These are phyloP conservation scores for Areca catechu DNA, from an alignment of 176 grass and related monocot genomes.

Conservation along the genomic window DNA sequence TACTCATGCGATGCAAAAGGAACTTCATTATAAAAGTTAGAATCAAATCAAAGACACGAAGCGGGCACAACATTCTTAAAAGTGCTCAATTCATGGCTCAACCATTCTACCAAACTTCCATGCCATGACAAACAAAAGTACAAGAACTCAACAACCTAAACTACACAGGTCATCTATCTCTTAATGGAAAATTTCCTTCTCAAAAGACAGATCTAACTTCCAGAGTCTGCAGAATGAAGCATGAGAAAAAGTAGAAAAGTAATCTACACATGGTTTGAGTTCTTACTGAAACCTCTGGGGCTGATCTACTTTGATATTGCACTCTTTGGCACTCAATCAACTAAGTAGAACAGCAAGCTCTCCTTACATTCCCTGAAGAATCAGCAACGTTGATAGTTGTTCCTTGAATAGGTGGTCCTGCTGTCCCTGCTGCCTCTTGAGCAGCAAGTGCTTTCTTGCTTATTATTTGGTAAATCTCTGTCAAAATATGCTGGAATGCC, in stretches of 20 bases:
- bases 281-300: neutral
- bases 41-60: no score
- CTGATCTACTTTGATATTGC: no score
- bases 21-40: no score
- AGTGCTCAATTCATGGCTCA: no score
- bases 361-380: conserved; percentile 23
- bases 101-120: no score
- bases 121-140: neutral
- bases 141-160: neutral
- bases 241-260: conserved; percentile 2
- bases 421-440: conserved; percentile 43
- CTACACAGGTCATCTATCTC: neutral
- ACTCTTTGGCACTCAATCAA: neutral
- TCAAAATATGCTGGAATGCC: conserved; percentile 51
- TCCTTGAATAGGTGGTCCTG: conserved; percentile 41
- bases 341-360: conserved; percentile 49
- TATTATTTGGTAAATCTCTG: conserved; percentile 62
- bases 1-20: no score
- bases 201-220: neutral
- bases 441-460: conserved; percentile 72
- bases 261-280: neutral
- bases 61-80: no score
- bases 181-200: conserved; percentile 2
- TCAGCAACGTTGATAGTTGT: conserved; percentile 49
- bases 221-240: no score